Percentiles rank a stretch among this genome's conserved stretches.
These are phyloP conservation scores for Pleurotus eryngii DNA, from an alignment of 768 basidiomycete species.

Conservation along the genomic window DNA sequence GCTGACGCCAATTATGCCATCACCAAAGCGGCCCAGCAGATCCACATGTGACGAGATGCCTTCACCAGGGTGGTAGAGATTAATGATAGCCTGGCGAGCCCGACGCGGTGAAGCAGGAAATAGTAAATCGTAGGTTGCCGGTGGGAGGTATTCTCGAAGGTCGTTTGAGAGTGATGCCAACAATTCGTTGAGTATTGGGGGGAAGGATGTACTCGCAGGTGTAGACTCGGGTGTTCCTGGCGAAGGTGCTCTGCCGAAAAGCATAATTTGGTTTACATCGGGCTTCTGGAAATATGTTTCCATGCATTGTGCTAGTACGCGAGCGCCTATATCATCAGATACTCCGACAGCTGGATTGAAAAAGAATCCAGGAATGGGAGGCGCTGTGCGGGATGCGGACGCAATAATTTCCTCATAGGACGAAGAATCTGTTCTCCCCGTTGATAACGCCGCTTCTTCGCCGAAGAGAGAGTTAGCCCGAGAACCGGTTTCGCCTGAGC, in stretches of 20 bases:
- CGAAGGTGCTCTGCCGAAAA: constrained; percentile 57
- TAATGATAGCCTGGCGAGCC: constrained; percentile 85
- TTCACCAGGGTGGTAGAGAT: constrained; percentile 84
- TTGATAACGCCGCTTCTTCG: constrained; percentile 20
- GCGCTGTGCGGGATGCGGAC: constrained; percentile 34
- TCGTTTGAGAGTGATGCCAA: constrained; percentile 46
- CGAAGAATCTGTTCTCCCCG: neutral
- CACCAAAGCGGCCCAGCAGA: constrained; percentile 76
- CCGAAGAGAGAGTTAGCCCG: constrained; percentile 51
- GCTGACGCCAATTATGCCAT: constrained; percentile 88
- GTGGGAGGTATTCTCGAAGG: constrained; percentile 48
- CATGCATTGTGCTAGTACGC: constrained; percentile 50
- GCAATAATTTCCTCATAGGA: neutral
- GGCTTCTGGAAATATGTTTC: constrained; percentile 49
- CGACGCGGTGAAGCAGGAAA: constrained; percentile 48
- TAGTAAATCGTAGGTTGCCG: constrained; percentile 48
- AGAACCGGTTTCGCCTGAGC: constrained; percentile 8
- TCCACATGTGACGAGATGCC: constrained; percentile 91
- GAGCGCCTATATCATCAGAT: constrained; percentile 47
- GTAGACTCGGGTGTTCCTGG: constrained; percentile 9
- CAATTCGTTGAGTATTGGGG: constrained; percentile 50
- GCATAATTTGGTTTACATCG: constrained; percentile 78
- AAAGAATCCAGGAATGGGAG: constrained; percentile 65
- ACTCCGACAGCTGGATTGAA: constrained; percentile 51
- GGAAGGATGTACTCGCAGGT: constrained; percentile 30